phyloP scores from a whole-genome alignment of 2,329 filamentous ascomycete species.

The Aspergillus sp. region DNA sequence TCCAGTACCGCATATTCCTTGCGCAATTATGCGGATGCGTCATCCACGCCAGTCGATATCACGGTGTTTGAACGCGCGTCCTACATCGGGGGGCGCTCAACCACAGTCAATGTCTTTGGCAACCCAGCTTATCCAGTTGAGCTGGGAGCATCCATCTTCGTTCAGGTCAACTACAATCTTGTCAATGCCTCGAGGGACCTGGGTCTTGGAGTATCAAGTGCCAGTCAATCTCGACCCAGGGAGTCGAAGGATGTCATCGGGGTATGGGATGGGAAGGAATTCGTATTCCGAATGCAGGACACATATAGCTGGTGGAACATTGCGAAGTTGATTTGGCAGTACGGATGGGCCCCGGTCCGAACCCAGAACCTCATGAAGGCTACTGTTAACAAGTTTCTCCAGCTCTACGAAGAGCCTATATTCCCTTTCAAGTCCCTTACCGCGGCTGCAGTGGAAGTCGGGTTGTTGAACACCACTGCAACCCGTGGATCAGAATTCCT shows the following conservation, averaged over 20 bases:
- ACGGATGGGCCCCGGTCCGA: constrained; percentile 74
- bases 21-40: constrained; percentile 64
- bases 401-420: constrained; percentile 74
- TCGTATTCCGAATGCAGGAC: constrained; percentile 67
- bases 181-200: constrained; percentile 70
- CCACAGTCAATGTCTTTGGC: constrained; percentile 76
- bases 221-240: constrained; percentile 48
- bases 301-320: constrained; percentile 75
- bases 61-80: constrained; percentile 80
- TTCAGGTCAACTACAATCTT: constrained; percentile 79
- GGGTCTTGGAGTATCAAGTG: constrained; percentile 59
- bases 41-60: constrained; percentile 67
- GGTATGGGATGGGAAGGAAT: constrained; percentile 78
- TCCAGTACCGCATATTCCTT: constrained; percentile 85
- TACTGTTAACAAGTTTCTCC: constrained; percentile 70
- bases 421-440: constrained; percentile 84
- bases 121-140: constrained; percentile 71
- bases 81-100: constrained; percentile 80
- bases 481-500: constrained; percentile 74
- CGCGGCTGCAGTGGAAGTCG: constrained; percentile 65
- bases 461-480: constrained; percentile 64
- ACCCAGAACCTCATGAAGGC: constrained; percentile 70
- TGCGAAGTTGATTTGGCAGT: constrained; percentile 78
- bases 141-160: constrained; percentile 89
- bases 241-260: constrained; percentile 58